phyloP scores from a whole-genome alignment of 2,329 filamentous ascomycete species.

The Scytalidium lignicola region DNA sequence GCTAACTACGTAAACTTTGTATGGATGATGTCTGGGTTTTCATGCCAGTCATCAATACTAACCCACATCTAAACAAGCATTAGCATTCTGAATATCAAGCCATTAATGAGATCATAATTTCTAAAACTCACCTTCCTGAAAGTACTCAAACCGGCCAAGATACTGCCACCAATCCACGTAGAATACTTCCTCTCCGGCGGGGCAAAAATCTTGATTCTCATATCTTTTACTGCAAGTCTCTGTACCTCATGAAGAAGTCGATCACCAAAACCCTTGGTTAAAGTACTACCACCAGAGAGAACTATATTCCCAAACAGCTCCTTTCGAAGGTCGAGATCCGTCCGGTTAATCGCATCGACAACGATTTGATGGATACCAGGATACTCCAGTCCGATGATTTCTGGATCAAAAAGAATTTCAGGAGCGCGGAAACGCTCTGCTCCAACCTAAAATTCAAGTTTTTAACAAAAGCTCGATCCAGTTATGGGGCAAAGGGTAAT shows the following conservation, averaged over 20 bases:
- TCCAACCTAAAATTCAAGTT: slow-evolving; percentile 57
- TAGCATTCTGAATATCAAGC: slow-evolving; percentile 1
- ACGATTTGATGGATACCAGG: slow-evolving; percentile 97
- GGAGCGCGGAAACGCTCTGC: slow-evolving; percentile 92
- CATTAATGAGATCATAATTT: slow-evolving; percentile 5
- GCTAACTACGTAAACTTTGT: slow-evolving; percentile 76
- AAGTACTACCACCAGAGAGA: slow-evolving; percentile 87
- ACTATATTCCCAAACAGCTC: slow-evolving; percentile 95
- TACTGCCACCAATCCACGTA: slow-evolving; percentile 98
- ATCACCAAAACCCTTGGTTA: slow-evolving; percentile 96
- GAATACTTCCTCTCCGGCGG: slow-evolving; percentile 97
- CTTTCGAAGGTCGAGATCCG: slow-evolving; percentile 93
- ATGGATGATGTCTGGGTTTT: slow-evolving; percentile 98
- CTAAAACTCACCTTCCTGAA: slow-evolving; percentile 78
- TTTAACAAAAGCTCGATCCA: neutral
- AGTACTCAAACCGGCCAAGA: slow-evolving; percentile 91
- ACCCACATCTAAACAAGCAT: slow-evolving; percentile 84
- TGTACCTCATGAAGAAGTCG: slow-evolving; percentile 88
- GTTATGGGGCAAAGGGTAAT: neutral
- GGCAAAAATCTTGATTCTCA: slow-evolving; percentile 99
- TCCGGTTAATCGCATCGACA: slow-evolving; percentile 90
- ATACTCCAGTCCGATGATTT: slow-evolving; percentile 95
- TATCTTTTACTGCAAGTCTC: slow-evolving; percentile 91
- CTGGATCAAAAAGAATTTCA: slow-evolving; percentile 95
- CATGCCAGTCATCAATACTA: slow-evolving; percentile 98